A percentile compares a stretch with the other conserved stretches of the same genome.
These are phyloP conservation scores for Scolecobasidium constrictum DNA, from an alignment of 2,329 filamentous ascomycete genomes.

Conservation along the genomic window DNA sequence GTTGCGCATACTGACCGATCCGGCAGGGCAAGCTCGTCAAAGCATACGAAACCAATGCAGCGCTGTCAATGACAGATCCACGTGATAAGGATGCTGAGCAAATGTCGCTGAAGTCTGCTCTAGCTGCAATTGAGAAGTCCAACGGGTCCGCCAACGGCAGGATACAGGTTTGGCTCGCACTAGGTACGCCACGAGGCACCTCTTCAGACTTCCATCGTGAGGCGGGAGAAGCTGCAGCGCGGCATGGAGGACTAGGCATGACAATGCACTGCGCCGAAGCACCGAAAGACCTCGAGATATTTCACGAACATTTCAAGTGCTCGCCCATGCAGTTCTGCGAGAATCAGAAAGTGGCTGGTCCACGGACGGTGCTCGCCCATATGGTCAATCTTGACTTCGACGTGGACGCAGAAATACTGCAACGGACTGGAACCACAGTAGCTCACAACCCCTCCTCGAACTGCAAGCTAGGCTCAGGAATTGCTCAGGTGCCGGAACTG, in stretches of 20 bases:
- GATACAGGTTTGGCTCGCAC: conserved; percentile 28
- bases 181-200: conserved; percentile 26
- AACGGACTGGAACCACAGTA: conserved; percentile 31
- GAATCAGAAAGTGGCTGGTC: conserved; percentile 27
- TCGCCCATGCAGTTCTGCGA: conserved; percentile 35
- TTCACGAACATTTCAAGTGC: conserved; percentile 13
- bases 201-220: conserved; percentile 23
- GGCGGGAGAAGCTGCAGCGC: conserved; percentile 21
- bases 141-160: conserved; percentile 22
- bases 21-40: conserved; percentile 7
- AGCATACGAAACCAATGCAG: conserved; percentile 3
- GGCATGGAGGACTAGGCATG: conserved; percentile 22
- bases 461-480: conserved; percentile 40
- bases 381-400: conserved; percentile 38
- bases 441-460: conserved; percentile 43
- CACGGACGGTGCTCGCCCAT: conserved; percentile 38
- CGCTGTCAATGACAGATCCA: conserved; percentile 1
- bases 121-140: conserved; percentile 25
- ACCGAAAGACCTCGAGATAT: conserved; percentile 21
- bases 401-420: conserved; percentile 4
- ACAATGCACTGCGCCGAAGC: conserved; percentile 30
- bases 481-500: conserved; percentile 36
- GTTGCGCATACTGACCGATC: background rate
- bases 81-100: conserved; percentile 3
- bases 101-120: conserved; percentile 19